Evolutionary conservation across 352 stramenopile genomes (phyloP).

Genomic region (Phytophthora sansomeana): DNA sequence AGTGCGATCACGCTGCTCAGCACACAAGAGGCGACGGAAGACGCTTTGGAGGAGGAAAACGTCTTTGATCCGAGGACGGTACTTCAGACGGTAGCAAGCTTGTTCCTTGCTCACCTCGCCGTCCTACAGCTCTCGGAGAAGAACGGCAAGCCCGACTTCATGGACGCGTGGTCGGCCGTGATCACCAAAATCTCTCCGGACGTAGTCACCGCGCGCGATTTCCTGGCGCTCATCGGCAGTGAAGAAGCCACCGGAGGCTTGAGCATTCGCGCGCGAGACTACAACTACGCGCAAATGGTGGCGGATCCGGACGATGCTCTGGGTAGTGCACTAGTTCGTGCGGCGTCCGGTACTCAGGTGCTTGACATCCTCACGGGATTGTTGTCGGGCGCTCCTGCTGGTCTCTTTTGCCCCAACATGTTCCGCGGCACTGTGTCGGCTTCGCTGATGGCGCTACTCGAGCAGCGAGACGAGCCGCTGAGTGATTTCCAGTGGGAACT

Average conservation of each 20-base stretch:
- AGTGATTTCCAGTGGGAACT: slow-evolving; percentile 63
- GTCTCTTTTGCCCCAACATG: slow-evolving; percentile 76
- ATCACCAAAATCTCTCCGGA: slow-evolving; percentile 73
- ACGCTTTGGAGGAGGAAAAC: slow-evolving; percentile 48
- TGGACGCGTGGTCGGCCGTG: slow-evolving; percentile 74
- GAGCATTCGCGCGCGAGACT: slow-evolving; percentile 53
- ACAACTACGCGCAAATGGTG: slow-evolving; percentile 74
- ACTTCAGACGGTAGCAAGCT: slow-evolving; percentile 55
- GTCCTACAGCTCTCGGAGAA: slow-evolving; percentile 59
- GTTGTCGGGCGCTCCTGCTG: slow-evolving; percentile 55
- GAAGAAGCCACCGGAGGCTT: slow-evolving; percentile 49
- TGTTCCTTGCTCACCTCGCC: slow-evolving; percentile 66
- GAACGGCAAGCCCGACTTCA: slow-evolving; percentile 70
- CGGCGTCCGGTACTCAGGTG: slow-evolving; percentile 67
- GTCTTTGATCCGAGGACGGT: slow-evolving; percentile 42
- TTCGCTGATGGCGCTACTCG: slow-evolving; percentile 57
- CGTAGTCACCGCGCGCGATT: slow-evolving; percentile 64
- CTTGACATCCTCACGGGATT: slow-evolving; percentile 74
- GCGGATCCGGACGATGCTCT: slow-evolving; percentile 56
- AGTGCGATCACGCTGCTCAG: slow-evolving; percentile 72
- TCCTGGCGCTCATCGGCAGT: slow-evolving; percentile 60
- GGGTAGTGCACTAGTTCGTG: slow-evolving; percentile 50
- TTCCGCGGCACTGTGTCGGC: slow-evolving; percentile 65
- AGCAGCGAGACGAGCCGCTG: slow-evolving; percentile 33
- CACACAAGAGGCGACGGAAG: slow-evolving; percentile 58